Evolutionary conservation across 2,329 filamentous ascomycete species (phyloP), one percentile per base, ranked within the genome.

Genomic region (Scytalidium lignicola): DNA sequence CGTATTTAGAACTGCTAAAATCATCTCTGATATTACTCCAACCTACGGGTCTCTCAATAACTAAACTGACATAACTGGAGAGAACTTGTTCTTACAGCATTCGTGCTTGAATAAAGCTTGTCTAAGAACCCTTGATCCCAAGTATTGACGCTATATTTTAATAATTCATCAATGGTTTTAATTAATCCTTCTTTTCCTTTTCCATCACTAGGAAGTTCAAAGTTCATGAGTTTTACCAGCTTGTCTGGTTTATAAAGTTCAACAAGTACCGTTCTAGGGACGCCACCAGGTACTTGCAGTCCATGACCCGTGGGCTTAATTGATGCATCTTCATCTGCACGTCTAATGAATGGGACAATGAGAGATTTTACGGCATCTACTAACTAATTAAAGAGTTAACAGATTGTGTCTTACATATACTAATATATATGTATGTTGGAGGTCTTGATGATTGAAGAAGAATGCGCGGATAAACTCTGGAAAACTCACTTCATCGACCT

Each of bases 51-150:
- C 42, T 43, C n/a, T 21, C 15, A 41, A 17, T 49, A 3, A 41
- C 23, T 19, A 12, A 9, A 13, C 12, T 26, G 8, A 28, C 8
- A 21, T n/a, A 15, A 51, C 48, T 41, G 4, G n/a, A 12, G 19
- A 15, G 18, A 26, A 68, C 78, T 37, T 37, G 32, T 5, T 28
- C 32, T 52, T 63, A 86, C 84, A 40, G 92, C 86, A 63, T 93
- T 93, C 37, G 89, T 95, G 55, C 85, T 86, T n/a, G 87, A 82
- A 67, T 96, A 97, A 17, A 97, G 75, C 71, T 99, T 97, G 70
- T 96, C 91, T 62, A 97, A 71, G 69, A 97, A 99, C 10, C 92
- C 92, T 68, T 96, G 91, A 62, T 95, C 88, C 88, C 91, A 97
- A n/a, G 92, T 96, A 70, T 99, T 99, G 63, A 97, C 92, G 62